phyloP scores from a whole-genome alignment of 2,329 filamentous ascomycete genomes.

The Trichoderma asperellum region DNA sequence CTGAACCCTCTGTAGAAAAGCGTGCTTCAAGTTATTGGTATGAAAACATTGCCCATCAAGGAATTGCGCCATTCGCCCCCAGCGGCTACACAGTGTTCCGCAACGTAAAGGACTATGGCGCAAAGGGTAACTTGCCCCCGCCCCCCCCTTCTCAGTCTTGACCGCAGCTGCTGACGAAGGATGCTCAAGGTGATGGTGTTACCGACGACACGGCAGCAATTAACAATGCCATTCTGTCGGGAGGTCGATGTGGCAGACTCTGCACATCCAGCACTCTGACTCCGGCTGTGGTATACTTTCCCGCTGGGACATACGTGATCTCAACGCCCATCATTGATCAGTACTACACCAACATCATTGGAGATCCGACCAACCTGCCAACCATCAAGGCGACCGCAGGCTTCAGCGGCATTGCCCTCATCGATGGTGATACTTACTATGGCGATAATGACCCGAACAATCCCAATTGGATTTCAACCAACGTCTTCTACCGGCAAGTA shows the following conservation, averaged over 20 bases:
- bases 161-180: not conserved
- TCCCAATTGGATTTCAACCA: conserved; percentile 40
- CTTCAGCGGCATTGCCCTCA: conserved; percentile 60
- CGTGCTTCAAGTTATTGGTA: conserved; percentile 17
- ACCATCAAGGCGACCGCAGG: conserved; percentile 56
- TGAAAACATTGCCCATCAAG: conserved; percentile 15
- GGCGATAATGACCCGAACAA: conserved; percentile 33
- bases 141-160: not conserved
- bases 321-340: conserved; percentile 62
- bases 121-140: conserved; percentile 32
- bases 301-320: conserved; percentile 59
- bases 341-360: conserved; percentile 65
- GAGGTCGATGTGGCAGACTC: conserved; percentile 40
- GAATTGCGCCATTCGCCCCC: conserved; percentile 11
- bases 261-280: conserved; percentile 40
- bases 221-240: conserved; percentile 47
- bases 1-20: conserved; percentile 1
- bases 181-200: conserved; percentile 30
- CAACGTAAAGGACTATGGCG: conserved; percentile 48
- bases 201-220: conserved; percentile 62
- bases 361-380: conserved; percentile 48
- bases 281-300: conserved; percentile 38
- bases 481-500: conserved; percentile 67
- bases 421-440: conserved; percentile 48
- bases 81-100: conserved; percentile 30